Evolutionary conservation across 2,329 filamentous ascomycete genomes (phyloP), one percentile per base, ranked within the genome.

Genomic region (Ceratocystis huliohia): DNA sequence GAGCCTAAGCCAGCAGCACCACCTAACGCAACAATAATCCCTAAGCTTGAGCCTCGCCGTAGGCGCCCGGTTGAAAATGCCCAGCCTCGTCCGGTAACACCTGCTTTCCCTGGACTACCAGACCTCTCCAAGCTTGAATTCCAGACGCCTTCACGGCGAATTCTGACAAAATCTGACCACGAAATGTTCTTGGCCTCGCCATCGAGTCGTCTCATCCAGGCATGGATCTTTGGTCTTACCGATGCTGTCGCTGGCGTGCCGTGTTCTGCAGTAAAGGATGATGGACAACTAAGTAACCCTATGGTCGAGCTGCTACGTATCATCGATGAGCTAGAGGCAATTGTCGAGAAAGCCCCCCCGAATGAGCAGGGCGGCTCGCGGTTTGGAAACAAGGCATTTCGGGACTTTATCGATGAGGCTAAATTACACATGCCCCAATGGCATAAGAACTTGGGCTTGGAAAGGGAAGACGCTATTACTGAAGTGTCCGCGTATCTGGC

Each of bases 331-430:
- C 84, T 88, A 7, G 85, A 90, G 65, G 75, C 78, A 4, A 79
- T 93, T 0, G 81, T 96, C 4, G 77, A 80, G 15, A 77, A 81
- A 64, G 86, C 88, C 64, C 94, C 94, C 0, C 87, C 94, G 0
- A 82, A 93, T 70, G 91, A 97, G 69, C 89, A 92, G 61, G 88
- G 85, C 37, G 91, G 91, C 59, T 96, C 91, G 7, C 84, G 94
- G 30, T 99, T 99, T 74, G 95, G 94, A 61, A 99, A 99, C 77
- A 92, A 91, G 70, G 85, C 88, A 1, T 99, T 99, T 77, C 85
- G 91, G 63, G 81, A 83, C 67, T 92, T 95, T 72, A 82, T 96
- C 66, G 88, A 90, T 74, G 82, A 84, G 59, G 78, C 88, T 20
- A 81, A 81, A 70, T 80, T 81, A 25, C 81, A 80, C 69, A 78